Evolutionary conservation across 768 basidiomycete genomes (phyloP).

Genomic region (Tephrocybe rancida): DNA sequence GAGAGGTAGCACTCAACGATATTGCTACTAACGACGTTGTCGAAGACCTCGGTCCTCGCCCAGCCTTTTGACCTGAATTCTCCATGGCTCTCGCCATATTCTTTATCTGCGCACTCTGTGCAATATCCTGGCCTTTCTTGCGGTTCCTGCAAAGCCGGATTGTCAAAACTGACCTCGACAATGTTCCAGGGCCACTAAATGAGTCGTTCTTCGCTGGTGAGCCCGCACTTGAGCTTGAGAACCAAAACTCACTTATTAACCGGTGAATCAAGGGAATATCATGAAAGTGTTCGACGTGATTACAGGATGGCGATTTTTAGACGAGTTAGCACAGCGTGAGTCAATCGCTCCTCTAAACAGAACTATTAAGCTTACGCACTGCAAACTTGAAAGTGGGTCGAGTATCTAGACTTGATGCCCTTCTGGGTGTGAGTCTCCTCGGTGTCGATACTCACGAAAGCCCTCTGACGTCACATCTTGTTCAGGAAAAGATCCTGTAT

Average conservation of each 20-base stretch:
- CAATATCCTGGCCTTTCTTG: not conserved
- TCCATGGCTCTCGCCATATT: too few relatives aligned
- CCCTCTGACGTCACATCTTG: constrained; percentile 17
- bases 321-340: not conserved
- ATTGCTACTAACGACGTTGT: too few relatives aligned
- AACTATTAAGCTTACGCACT: not conserved
- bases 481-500: constrained; percentile 23
- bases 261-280: constrained; percentile 13
- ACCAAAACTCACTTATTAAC: not conserved
- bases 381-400: constrained; percentile 14
- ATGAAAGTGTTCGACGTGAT: constrained; percentile 6
- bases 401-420: constrained; percentile 9
- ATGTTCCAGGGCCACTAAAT: constrained; percentile 13
- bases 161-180: constrained; percentile 19
- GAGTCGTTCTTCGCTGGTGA: constrained; percentile 15
- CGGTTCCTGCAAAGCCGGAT: not conserved
- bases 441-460: too few relatives aligned
- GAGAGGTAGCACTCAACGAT: too few relatives aligned
- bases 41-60: too few relatives aligned
- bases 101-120: too few relatives aligned
- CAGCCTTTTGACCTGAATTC: too few relatives aligned
- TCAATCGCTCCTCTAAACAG: not conserved
- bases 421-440: constrained; percentile 17
- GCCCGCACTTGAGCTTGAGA: not conserved
- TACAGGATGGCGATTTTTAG: not conserved